phyloP scores from a whole-genome alignment of 305 asterid genomes.

The Fraxinus sp. region DNA sequence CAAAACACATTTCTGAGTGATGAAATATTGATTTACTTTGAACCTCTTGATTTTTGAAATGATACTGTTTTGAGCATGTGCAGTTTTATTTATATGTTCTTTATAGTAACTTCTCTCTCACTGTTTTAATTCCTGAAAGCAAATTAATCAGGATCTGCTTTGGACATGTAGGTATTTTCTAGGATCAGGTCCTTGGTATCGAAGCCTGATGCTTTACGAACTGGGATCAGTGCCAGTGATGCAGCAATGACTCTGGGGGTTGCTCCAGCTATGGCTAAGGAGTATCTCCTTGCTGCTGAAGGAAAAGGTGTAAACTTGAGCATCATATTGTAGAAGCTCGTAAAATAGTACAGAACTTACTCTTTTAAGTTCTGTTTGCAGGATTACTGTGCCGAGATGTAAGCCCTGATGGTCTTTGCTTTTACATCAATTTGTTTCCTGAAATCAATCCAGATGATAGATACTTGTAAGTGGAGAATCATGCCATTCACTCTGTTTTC shows the following conservation, averaged over 20 bases:
- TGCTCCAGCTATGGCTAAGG: slow-evolving; percentile 97
- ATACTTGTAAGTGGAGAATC: slow-evolving; percentile 51
- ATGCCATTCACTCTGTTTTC: slow-evolving; percentile 5
- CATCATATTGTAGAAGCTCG: slow-evolving; percentile 5
- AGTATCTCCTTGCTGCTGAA: slow-evolving; percentile 92
- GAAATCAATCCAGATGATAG: slow-evolving; percentile 60
- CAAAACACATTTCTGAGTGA: neutral
- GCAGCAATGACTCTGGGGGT: slow-evolving; percentile 93
- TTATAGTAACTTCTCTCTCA: neutral
- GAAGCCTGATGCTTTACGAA: slow-evolving; percentile 60
- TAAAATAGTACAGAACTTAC: slow-evolving; percentile 18
- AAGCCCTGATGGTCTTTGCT: slow-evolving; percentile 90
- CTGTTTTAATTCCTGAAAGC: slow-evolving; percentile 6
- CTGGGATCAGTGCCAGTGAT: slow-evolving; percentile 80
- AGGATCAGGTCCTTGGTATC: slow-evolving; percentile 66
- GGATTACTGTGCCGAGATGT: slow-evolving; percentile 93
- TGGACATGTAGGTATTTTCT: slow-evolving; percentile 47
- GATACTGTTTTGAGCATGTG: neutral
- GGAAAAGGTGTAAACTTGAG: slow-evolving; percentile 56
- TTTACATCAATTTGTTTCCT: slow-evolving; percentile 66
- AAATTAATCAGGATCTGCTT: neutral
- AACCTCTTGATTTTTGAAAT: neutral
- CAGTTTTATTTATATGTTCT: neutral
- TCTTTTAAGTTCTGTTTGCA: slow-evolving; percentile 37
- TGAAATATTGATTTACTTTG: slow-evolving; percentile 6